These are phyloP conservation scores for Caryopteris hybrid DNA, from an alignment of 305 asterid genomes.

Conservation along the genomic window DNA sequence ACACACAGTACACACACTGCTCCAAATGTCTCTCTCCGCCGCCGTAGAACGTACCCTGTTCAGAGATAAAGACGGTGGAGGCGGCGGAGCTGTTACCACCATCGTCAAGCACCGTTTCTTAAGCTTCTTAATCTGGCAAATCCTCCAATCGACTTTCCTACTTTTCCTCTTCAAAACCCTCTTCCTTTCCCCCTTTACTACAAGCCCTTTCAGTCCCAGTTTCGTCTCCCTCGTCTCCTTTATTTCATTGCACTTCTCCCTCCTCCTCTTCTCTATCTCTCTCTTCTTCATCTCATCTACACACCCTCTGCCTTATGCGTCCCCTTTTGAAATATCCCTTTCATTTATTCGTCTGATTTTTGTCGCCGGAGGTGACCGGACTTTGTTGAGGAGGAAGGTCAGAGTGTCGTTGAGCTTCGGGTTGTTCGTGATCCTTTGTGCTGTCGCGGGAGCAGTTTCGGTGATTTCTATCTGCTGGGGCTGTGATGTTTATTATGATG, in stretches of 20 bases:
- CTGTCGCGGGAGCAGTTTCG: constrained; percentile 45
- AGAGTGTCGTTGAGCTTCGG: constrained; percentile 59
- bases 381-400: constrained; percentile 32
- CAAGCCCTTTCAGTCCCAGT: constrained; percentile 29
- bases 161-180: constrained; percentile 55
- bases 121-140: constrained; percentile 83
- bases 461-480: constrained; percentile 57
- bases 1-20: background rate
- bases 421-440: constrained; percentile 50
- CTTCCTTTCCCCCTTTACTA: constrained; percentile 40
- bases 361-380: constrained; percentile 38
- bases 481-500: constrained; percentile 25
- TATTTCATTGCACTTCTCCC: constrained; percentile 53
- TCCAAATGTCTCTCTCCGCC: constrained; percentile 46
- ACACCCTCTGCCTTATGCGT: constrained; percentile 46
- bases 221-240: constrained; percentile 42
- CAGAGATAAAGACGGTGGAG: constrained; percentile 58
- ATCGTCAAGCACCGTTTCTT: constrained; percentile 66
- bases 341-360: constrained; percentile 48
- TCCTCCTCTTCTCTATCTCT: constrained; percentile 47
- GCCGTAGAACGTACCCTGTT: constrained; percentile 50
- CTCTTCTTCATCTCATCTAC: constrained; percentile 71
- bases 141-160: constrained; percentile 50
- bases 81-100: constrained; percentile 27
- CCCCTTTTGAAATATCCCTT: constrained; percentile 47